Conservation (phyloP, 208 protist species). For the Leishmania arabica region DNA sequence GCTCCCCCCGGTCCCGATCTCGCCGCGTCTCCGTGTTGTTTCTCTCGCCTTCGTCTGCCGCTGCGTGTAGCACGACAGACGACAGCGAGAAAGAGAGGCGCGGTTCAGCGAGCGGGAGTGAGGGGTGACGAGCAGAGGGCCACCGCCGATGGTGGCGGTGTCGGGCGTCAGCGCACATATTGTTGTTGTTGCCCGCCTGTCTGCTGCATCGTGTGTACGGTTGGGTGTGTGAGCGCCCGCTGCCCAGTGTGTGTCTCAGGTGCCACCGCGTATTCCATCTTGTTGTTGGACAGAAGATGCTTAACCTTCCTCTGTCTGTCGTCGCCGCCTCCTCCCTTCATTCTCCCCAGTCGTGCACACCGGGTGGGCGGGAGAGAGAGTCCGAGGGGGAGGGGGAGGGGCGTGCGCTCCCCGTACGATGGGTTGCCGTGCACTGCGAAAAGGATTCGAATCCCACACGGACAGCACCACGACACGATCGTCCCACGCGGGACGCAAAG, state of each 20-base stretch:
- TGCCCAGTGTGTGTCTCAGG: neutral
- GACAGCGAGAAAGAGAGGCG: neutral
- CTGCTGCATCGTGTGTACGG: neutral
- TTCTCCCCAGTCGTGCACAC: neutral
- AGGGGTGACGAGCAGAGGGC: neutral
- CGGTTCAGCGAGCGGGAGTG: neutral
- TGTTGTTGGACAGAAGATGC: neutral
- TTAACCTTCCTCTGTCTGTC: neutral
- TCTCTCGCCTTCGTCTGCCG: neutral
- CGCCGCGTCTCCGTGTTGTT: neutral
- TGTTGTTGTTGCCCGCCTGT: neutral
- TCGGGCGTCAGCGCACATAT: neutral
- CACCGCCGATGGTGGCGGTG: neutral
- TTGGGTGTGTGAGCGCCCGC: neutral
- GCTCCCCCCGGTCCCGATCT: neutral
- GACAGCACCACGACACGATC: neutral
- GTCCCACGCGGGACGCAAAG: neutral
- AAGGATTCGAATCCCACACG: neutral
- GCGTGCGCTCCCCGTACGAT: neutral
- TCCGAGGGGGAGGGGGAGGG: neutral
- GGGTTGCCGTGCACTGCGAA: neutral
- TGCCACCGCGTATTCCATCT: neutral
- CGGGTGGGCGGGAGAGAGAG: neutral
- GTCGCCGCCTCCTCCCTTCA: too few relatives aligned
- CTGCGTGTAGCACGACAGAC: neutral